Conservation (phyloP, 805 yeast species). For the Teunomyces aglyptinius region DNA sequence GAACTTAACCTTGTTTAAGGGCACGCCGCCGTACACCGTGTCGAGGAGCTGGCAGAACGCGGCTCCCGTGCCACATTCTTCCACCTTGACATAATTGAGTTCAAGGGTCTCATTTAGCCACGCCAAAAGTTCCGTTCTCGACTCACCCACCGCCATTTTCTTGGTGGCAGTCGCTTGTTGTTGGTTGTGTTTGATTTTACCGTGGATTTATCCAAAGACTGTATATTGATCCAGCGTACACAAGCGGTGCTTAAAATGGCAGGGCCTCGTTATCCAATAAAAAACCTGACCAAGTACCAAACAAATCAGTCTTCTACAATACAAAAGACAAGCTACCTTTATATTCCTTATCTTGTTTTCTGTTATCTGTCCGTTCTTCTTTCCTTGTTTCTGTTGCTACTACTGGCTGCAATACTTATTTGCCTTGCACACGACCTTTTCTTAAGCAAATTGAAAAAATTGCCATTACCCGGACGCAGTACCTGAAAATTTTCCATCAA, state of each 20-base stretch:
- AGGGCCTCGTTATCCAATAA: background rate
- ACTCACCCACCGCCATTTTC: conserved; percentile 50
- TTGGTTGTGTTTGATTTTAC: background rate
- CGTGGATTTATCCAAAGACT: background rate
- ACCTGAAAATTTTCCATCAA: conserved; percentile 2
- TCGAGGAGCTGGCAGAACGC: conserved; percentile 92
- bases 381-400: too few species aligned
- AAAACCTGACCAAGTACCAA: too few species aligned
- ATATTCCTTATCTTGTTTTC: background rate
- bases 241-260: background rate
- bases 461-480: background rate
- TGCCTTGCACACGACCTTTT: background rate
- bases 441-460: background rate
- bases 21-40: conserved; percentile 77
- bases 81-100: conserved; percentile 71
- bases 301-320: too few species aligned
- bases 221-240: background rate
- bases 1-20: conserved; percentile 75
- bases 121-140: conserved; percentile 75
- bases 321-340: background rate
- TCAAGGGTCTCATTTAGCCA: conserved; percentile 80
- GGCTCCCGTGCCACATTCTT: conserved; percentile 95
- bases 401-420: background rate
- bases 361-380: too few species aligned
- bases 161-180: background rate